These are phyloP conservation scores for Ceratobasidium sp. DNA, from an alignment of 1,284 basidiomycete species.

Conservation along the genomic window DNA sequence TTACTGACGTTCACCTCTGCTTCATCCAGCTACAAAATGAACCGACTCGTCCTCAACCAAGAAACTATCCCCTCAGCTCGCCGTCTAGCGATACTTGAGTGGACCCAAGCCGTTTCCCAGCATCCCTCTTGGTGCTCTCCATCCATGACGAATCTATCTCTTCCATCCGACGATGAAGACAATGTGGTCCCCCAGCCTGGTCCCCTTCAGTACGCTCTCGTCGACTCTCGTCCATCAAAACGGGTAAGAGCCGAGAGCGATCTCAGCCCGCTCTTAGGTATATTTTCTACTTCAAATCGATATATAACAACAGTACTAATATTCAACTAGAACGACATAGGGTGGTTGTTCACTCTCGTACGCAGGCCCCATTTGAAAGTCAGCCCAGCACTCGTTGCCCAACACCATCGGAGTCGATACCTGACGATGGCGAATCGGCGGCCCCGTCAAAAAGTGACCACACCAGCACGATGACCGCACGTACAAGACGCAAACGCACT, in stretches of 20 bases:
- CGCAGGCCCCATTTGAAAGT: not conserved
- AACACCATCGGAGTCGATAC: no score
- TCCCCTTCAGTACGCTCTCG: not conserved
- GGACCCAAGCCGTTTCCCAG: not conserved
- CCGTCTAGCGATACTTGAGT: not conserved
- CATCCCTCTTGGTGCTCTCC: not conserved
- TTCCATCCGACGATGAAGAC: not conserved
- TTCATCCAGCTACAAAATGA: not conserved
- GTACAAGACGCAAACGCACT: no score
- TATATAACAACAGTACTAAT: not conserved
- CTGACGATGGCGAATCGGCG: no score
- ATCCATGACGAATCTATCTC: not conserved
- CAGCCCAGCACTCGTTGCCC: no score
- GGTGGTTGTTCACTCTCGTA: not conserved
- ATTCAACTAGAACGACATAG: not conserved
- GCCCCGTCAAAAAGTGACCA: no score
- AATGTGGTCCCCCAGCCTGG: not conserved
- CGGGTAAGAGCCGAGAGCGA: not conserved
- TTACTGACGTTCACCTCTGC: not conserved
- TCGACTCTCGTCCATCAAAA: not conserved
- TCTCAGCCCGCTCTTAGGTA: not conserved
- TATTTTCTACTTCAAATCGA: not conserved
- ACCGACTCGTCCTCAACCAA: not conserved
- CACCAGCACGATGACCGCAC: no score
- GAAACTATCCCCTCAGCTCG: not conserved